phyloP scores from a whole-genome alignment of 305 asterid genomes.

The Ajuga reptans region DNA sequence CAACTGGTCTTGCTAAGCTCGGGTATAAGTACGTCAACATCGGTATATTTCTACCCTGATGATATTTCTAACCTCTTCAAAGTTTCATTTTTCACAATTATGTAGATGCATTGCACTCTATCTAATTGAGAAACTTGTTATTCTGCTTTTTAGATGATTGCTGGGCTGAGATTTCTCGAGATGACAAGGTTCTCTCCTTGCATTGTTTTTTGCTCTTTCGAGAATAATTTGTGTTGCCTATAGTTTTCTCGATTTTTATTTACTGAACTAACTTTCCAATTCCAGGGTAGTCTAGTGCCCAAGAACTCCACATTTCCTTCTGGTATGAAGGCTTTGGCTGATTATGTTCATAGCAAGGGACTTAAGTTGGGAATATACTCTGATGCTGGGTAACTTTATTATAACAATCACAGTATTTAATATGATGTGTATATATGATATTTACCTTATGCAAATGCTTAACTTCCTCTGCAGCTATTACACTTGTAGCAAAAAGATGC shows the following conservation, averaged over 20 bases:
- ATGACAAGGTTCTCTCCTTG: conserved; percentile 36
- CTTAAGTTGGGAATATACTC: conserved; percentile 87
- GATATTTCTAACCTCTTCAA: neutral
- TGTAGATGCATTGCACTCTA: neutral
- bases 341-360: conserved; percentile 80
- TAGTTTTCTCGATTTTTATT: neutral
- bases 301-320: conserved; percentile 74
- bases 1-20: conserved; percentile 67
- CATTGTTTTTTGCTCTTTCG: neutral
- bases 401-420: neutral
- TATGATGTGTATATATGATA: neutral
- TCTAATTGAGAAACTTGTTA: conserved; percentile 11
- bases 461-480: conserved; percentile 44
- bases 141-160: conserved; percentile 61
- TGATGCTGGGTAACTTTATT: conserved; percentile 64
- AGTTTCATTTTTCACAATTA: neutral
- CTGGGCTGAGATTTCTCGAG: conserved; percentile 70
- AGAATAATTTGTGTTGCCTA: neutral
- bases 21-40: conserved; percentile 67
- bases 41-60: conserved; percentile 33
- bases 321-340: conserved; percentile 83
- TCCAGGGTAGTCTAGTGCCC: conserved; percentile 70
- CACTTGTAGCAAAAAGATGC: conserved; percentile 75
- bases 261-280: neutral
- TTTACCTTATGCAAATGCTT: neutral